Evolutionary conservation across 106 monocot genomes (phyloP), one percentile per base, ranked within the genome.

Genomic region (Phalaenopsis equestris): DNA sequence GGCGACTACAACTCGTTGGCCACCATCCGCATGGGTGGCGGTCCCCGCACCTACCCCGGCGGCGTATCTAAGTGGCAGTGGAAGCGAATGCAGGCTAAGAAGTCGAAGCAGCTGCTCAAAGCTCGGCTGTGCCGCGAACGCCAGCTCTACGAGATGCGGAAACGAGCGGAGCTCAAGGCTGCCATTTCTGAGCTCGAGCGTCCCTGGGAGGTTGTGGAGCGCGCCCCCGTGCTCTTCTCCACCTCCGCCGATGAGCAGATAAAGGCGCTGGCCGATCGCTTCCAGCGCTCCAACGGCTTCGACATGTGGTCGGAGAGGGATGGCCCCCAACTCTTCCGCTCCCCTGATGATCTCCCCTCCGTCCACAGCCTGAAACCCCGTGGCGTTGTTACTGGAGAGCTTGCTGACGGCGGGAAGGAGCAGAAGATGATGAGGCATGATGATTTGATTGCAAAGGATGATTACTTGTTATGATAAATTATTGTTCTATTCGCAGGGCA

Each of bases 31-130:
- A 94, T 91, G 91, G 98, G 98, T 43, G 94, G 98, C 0, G 94
- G 98, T 4, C 94, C 94, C 42, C 86, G 98, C 52, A 98, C 98
- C 41, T 98, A 56, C 79, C 94, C 98, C 3, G 98, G 98, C 67
- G 98, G 94, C 45, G 98, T 98, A 30, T 87, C 92, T 19, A 98
- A 98, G 84, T 98, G 98, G 98, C 90, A 94, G 84, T 98, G 98
- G 98, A 94, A 98, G 88, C 78, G 98, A 75, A 98, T 98, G 98
- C 98, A 98, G 77, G 83, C 87, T 16, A 94, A 91, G 86, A 98
- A 98, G 85, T 83, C 94, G 23, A 92, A 94, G 85, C 98, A 98
- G 83, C 92, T 98, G 38, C 86, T 98, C 48, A 94, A 94, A 48
- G 94, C 98, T 48, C 90, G 98, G 61, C 86, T 98, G 41, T 67